Percentiles rank a stretch among this genome's conserved stretches.
These are phyloP conservation scores for Diaporthe australafricana DNA, from an alignment of 2,329 filamentous ascomycete genomes.

Conservation along the genomic window DNA sequence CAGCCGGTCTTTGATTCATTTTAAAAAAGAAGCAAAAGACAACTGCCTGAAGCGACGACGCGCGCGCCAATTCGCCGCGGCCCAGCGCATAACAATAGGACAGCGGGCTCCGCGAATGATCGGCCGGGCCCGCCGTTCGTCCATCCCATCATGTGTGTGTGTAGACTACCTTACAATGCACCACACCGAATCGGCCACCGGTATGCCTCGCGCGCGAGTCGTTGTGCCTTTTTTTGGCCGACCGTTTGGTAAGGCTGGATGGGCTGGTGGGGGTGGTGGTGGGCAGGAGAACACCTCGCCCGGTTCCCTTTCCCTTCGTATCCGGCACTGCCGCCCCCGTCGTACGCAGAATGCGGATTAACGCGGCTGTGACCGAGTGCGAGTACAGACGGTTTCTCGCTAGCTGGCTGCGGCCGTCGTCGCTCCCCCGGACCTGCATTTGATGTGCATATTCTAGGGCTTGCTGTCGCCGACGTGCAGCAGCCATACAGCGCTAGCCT, in stretches of 20 bases:
- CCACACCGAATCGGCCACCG: neutral
- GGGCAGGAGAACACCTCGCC: neutral
- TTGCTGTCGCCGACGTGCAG: conserved; percentile 8
- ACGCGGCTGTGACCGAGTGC: conserved; percentile 1
- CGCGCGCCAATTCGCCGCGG: conserved; percentile 15
- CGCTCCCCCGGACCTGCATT: conserved; percentile 11
- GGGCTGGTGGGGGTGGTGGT: neutral
- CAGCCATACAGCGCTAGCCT: conserved; percentile 8
- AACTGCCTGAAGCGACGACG: conserved; percentile 12
- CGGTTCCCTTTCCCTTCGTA: neutral
- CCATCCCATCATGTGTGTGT: conserved; percentile 10
- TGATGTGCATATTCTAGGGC: conserved; percentile 12
- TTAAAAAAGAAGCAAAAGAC: neutral
- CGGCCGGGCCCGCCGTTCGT: conserved; percentile 22
- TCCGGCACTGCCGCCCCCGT: neutral
- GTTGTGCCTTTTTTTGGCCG: conserved; percentile 14
- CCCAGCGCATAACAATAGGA: conserved; percentile 8
- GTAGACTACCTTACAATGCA: neutral
- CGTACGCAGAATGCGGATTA: neutral
- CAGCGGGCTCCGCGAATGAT: conserved; percentile 20
- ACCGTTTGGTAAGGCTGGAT: conserved; percentile 21
- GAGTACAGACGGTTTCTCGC: neutral
- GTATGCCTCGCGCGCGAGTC: neutral
- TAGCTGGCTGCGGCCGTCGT: conserved; percentile 16
- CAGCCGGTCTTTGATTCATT: neutral